Conservation (phyloP, 2,329 filamentous ascomycete genomes). For the Penicillium sp. region DNA sequence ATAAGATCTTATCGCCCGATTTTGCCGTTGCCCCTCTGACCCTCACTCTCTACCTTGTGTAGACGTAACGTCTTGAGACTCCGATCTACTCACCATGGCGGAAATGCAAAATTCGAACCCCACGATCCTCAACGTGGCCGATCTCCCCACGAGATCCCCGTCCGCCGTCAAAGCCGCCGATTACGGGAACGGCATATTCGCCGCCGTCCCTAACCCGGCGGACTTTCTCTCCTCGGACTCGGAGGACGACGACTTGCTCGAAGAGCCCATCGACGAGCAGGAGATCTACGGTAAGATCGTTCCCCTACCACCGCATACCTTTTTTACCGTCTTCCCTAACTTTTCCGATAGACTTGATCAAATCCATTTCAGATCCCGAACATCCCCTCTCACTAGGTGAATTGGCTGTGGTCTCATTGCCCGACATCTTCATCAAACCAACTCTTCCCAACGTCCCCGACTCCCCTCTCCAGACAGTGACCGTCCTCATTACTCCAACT, state of each 20-base stretch:
- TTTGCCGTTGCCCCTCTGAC: conserved; percentile 1
- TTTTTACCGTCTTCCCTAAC: neutral
- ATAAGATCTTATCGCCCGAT: conserved; percentile 6
- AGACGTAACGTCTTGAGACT: neutral
- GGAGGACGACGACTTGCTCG: conserved; percentile 58
- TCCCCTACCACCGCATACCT: neutral
- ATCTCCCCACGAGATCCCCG: conserved; percentile 75
- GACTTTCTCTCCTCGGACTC: conserved; percentile 50
- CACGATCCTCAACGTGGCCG: conserved; percentile 81
- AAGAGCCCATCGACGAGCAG: conserved; percentile 91
- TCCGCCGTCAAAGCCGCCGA: conserved; percentile 42
- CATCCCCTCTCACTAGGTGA: conserved; percentile 92
- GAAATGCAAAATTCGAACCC: conserved; percentile 67
- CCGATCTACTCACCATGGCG: conserved; percentile 23
- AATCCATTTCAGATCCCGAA: conserved; percentile 92
- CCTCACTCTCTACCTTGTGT: neutral
- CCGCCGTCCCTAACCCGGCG: conserved; percentile 50
- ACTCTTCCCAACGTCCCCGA: conserved; percentile 58
- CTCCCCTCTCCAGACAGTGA: conserved; percentile 68
- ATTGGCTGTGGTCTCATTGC: conserved; percentile 91
- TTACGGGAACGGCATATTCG: conserved; percentile 47
- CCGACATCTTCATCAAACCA: conserved; percentile 78
- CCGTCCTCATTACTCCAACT: conserved; percentile 89
- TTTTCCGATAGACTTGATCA: conserved; percentile 71
- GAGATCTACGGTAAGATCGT: conserved; percentile 77